Percentiles rank a stretch among this genome's conserved stretches.
phyloP scores from a whole-genome alignment of 2,329 filamentous ascomycete genomes.

The Sarocladium kiliense region DNA sequence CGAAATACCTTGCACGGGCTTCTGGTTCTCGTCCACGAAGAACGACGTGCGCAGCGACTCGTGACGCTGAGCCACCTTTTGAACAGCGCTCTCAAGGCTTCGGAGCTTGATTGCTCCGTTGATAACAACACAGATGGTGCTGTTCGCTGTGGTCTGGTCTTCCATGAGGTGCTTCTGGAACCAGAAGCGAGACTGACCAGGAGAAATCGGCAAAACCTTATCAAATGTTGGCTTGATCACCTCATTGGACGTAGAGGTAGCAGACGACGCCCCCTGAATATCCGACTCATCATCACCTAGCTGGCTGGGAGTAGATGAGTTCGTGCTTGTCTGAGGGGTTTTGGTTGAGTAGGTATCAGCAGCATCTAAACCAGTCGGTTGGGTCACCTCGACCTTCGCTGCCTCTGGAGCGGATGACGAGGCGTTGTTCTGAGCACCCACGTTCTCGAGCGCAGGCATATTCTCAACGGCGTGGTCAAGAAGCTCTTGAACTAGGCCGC shows the following conservation, averaged over 20 bases:
- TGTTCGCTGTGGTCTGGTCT: background rate
- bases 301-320: background rate
- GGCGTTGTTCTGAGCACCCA: background rate
- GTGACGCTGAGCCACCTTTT: background rate
- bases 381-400: background rate
- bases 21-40: background rate
- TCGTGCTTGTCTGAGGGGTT: background rate
- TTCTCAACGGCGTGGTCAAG: background rate
- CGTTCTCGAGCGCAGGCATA: background rate
- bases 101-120: background rate
- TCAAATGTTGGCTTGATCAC: background rate
- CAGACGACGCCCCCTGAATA: background rate
- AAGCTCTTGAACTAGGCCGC: background rate
- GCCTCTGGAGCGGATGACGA: background rate
- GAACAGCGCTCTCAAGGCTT: background rate
- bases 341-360: too few relatives aligned
- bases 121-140: background rate
- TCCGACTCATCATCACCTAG: too few relatives aligned
- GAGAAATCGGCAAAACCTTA: background rate
- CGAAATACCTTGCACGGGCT: background rate
- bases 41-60: background rate
- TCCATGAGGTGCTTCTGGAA: background rate
- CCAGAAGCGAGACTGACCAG: background rate
- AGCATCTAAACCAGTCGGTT: background rate
- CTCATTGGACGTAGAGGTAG: background rate